Conservation (phyloP, 225 moss, liverwort and hornwort species). For the Thuidium tamariscinum region DNA sequence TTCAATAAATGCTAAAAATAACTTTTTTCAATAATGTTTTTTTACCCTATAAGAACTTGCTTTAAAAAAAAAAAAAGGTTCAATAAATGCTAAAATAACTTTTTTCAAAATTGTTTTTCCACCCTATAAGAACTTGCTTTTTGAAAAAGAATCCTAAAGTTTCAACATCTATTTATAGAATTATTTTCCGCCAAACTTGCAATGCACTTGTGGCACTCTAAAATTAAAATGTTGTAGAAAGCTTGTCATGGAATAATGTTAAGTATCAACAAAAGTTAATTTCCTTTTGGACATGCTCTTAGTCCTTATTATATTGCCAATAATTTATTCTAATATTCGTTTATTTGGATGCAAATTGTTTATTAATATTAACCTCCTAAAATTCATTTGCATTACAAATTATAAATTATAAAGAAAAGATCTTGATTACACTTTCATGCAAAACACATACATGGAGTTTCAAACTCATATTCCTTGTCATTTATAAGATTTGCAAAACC, state of each 20-base stretch:
- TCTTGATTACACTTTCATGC: too few species aligned
- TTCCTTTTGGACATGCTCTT: neutral
- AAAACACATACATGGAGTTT: too few species aligned
- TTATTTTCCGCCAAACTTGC: accelerated
- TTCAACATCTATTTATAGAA: neutral
- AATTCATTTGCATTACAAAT: neutral
- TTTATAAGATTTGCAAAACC: neutral
- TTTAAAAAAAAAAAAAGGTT: neutral
- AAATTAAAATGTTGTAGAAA: neutral
- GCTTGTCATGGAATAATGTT: neutral
- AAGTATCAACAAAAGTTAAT: neutral
- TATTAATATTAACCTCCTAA: neutral
- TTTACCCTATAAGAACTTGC: too few species aligned
- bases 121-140: too few species aligned
- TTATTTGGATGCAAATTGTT: neutral
- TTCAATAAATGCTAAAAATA: accelerated
- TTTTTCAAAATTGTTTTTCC: too few species aligned
- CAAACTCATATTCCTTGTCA: neutral
- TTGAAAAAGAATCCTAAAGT: too few species aligned
- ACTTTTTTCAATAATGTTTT: too few species aligned
- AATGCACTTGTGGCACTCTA: neutral
- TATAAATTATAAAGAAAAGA: too few species aligned
- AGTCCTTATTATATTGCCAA: neutral
- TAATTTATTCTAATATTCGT: neutral
- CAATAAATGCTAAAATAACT: accelerated